Percentiles rank a stretch among this genome's conserved stretches.
Conservation (phyloP, 257 asterid genomes). For the Przewalskia tangutica region DNA sequence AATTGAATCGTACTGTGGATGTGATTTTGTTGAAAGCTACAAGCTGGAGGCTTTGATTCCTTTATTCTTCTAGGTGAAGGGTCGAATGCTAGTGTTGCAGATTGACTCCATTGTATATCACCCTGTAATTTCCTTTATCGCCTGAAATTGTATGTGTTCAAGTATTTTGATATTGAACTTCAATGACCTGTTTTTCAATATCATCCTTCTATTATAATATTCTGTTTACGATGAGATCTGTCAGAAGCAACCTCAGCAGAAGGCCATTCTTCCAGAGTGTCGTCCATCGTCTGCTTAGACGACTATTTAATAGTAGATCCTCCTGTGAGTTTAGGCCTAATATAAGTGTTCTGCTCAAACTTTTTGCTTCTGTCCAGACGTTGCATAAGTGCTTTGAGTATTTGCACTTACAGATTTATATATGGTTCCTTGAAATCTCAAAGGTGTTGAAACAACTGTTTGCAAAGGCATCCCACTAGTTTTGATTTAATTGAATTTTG, state of each 20-base stretch:
- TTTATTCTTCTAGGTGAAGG: background rate
- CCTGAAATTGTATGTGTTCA: background rate
- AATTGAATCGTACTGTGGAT: constrained; percentile 8
- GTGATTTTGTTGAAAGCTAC: background rate
- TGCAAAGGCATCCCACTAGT: background rate
- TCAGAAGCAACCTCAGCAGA: background rate
- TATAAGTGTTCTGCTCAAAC: background rate
- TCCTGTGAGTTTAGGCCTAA: no score
- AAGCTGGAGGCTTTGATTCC: background rate
- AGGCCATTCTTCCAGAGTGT: background rate
- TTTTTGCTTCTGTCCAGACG: background rate
- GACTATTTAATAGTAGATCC: no score
- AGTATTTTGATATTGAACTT: background rate
- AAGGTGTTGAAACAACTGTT: background rate
- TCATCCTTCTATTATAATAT: background rate
- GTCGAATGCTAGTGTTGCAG: background rate
- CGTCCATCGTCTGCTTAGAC: no score
- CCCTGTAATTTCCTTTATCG: background rate
- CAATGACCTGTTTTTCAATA: background rate
- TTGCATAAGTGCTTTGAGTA: background rate
- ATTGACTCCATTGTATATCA: background rate
- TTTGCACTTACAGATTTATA: background rate
- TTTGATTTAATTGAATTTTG: background rate
- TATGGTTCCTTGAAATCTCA: background rate
- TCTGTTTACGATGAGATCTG: background rate